Conservation (phyloP, 2,329 filamentous ascomycete species). For the Colletotrichum scovillei region DNA sequence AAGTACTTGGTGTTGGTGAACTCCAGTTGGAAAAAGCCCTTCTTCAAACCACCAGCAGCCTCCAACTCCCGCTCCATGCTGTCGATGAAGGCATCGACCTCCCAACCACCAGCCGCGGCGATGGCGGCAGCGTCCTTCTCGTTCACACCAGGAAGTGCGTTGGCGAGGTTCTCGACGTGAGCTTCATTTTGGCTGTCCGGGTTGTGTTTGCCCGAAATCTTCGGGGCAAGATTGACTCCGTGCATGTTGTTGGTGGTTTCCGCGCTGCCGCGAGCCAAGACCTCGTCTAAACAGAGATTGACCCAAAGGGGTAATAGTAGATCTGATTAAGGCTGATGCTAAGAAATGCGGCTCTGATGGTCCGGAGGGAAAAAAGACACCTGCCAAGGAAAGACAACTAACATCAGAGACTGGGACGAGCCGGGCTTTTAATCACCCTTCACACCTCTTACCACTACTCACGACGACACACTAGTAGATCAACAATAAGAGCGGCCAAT, state of each 20-base stretch:
- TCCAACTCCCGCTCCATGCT: constrained; percentile 56
- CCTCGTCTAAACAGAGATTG: background rate
- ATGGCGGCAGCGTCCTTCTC: constrained; percentile 49
- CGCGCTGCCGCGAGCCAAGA: constrained; percentile 3
- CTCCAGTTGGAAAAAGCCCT: constrained; percentile 63
- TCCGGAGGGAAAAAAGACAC: constrained; percentile 6
- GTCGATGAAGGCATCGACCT: constrained; percentile 52
- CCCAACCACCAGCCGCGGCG: constrained; percentile 46
- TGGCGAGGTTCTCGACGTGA: constrained; percentile 29
- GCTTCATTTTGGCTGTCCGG: constrained; percentile 31
- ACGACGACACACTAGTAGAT: background rate
- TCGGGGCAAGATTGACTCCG: constrained; percentile 30
- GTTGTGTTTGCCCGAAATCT: constrained; percentile 30
- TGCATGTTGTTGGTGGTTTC: constrained; percentile 8
- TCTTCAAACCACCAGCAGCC: constrained; percentile 38
- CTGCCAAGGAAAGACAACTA: constrained; percentile 6
- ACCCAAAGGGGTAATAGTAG: background rate
- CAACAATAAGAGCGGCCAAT: background rate
- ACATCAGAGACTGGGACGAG: constrained; percentile 2
- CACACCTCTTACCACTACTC: background rate
- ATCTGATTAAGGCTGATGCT: constrained; percentile 3
- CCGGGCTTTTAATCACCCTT: constrained; percentile 17
- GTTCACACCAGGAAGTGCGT: constrained; percentile 16
- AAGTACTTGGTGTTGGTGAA: constrained; percentile 73
- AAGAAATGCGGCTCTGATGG: constrained; percentile 29